Evolutionary conservation across 176 grass and related monocot genomes (phyloP).

Genomic region (Leersia perrieri): DNA sequence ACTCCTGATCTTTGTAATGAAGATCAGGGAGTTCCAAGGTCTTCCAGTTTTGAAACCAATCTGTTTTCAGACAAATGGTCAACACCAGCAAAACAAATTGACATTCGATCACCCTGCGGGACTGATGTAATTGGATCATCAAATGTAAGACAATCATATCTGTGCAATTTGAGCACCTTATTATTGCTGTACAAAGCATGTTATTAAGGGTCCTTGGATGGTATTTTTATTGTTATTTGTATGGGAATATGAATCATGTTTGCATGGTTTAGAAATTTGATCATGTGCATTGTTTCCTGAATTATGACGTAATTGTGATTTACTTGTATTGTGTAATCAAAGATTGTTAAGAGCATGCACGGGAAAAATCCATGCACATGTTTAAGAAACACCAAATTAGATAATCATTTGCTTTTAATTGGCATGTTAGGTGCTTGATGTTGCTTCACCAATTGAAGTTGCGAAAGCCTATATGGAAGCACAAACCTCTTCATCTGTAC

Average conservation of each 20-base stretch:
- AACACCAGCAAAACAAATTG: slow-evolving; percentile 19
- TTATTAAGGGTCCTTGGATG: neutral
- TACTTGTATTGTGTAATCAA: neutral
- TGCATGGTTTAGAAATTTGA: slow-evolving; percentile 22
- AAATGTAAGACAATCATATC: slow-evolving; percentile 45
- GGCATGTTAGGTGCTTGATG: slow-evolving; percentile 43
- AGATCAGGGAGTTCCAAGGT: slow-evolving; percentile 15
- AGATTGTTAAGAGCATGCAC: neutral
- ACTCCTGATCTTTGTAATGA: slow-evolving; percentile 41
- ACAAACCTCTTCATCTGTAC: slow-evolving; percentile 36
- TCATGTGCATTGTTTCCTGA: neutral
- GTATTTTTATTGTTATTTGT: neutral
- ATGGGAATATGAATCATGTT: neutral
- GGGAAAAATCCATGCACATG: neutral
- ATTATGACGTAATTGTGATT: neutral
- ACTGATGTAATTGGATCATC: neutral
- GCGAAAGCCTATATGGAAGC: slow-evolving; percentile 71
- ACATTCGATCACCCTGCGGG: slow-evolving; percentile 17
- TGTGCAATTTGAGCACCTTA: slow-evolving; percentile 3
- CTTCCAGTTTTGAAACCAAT: slow-evolving; percentile 23
- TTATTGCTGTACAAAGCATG: slow-evolving; percentile 4
- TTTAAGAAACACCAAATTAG: slow-evolving; percentile 6
- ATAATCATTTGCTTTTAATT: slow-evolving; percentile 35
- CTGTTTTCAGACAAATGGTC: slow-evolving; percentile 24
- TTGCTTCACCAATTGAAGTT: slow-evolving; percentile 63